These are phyloP conservation scores for Phytopythium oedochilum DNA, from an alignment of 352 stramenopile species.

Conservation along the genomic window DNA sequence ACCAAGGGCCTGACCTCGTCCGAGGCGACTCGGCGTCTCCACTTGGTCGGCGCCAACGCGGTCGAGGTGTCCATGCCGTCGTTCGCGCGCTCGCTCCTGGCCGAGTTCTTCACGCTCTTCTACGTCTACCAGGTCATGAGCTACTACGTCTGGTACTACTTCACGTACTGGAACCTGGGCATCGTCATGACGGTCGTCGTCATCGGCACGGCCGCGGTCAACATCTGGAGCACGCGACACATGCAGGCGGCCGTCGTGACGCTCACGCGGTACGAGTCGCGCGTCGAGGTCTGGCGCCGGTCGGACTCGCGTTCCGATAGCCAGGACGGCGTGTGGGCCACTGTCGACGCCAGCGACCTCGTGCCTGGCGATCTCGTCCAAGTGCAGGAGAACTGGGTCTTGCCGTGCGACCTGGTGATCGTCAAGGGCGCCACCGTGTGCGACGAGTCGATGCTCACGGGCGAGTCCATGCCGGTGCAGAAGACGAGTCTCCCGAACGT, in stretches of 20 bases:
- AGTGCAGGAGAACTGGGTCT: constrained; percentile 39
- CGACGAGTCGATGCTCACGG: constrained; percentile 50
- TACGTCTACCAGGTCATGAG: constrained; percentile 54
- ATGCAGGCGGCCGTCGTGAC: constrained; percentile 35
- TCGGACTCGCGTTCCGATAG: neutral
- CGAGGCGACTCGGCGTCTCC: constrained; percentile 14
- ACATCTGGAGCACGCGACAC: constrained; percentile 41
- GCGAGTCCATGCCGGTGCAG: constrained; percentile 66
- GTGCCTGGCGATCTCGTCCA: constrained; percentile 44
- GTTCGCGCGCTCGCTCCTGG: constrained; percentile 18
- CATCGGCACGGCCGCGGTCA: constrained; percentile 25
- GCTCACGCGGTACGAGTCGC: constrained; percentile 43
- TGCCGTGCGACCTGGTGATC: constrained; percentile 55
- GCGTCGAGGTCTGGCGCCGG: constrained; percentile 36
- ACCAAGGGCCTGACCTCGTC: constrained; percentile 9
- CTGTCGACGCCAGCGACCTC: constrained; percentile 20
- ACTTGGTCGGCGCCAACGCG: constrained; percentile 21
- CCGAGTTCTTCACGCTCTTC: constrained; percentile 38
- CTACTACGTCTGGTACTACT: constrained; percentile 62
- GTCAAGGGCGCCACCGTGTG: constrained; percentile 41
- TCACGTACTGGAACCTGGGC: constrained; percentile 40
- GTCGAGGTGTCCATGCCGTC: constrained; percentile 40
- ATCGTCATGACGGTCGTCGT: constrained; percentile 34
- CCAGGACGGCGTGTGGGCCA: constrained; percentile 26
- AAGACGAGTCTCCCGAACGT: constrained; percentile 35